phyloP scores from a whole-genome alignment of 371 early-diverging fungal species.

The Mortierella sp. region DNA sequence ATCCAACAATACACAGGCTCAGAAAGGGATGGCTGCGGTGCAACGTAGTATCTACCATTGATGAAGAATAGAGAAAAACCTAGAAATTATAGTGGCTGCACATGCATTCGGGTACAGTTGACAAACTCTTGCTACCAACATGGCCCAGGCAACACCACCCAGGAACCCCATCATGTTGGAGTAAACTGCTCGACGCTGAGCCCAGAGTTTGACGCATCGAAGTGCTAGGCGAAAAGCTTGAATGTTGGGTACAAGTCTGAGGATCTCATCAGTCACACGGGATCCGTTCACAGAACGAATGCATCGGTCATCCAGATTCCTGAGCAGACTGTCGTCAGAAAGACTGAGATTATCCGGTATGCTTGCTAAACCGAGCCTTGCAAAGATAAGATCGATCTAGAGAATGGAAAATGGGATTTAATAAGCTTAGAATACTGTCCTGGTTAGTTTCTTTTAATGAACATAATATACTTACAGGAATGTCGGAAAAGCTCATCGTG shows the following conservation, averaged over 20 bases:
- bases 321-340: constrained; percentile 88
- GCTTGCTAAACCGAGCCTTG: constrained; percentile 81
- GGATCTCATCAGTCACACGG: constrained; percentile 98
- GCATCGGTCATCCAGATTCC: constrained; percentile 94
- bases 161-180: constrained; percentile 99
- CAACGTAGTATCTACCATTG: constrained; percentile 76
- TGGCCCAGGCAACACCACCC: constrained; percentile 99
- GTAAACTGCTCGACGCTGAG: constrained; percentile 95
- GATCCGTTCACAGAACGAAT: constrained; percentile 98
- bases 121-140: constrained; percentile 97
- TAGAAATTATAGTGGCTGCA: constrained; percentile 86
- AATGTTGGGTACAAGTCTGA: constrained; percentile 96
- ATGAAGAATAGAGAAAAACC: constrained; percentile 93
- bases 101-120: constrained; percentile 98
- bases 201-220: constrained; percentile 99
- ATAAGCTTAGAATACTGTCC: neutral
- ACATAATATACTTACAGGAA: constrained; percentile 75
- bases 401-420: neutral
- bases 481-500: constrained; percentile 92
- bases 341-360: constrained; percentile 94
- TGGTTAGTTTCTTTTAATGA: no score
- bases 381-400: constrained; percentile 98
- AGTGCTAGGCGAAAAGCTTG: constrained; percentile 92
- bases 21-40: neutral
- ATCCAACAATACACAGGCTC: neutral